Evolutionary conservation across 2,329 filamentous ascomycete species (phyloP).

Genomic region (Juglanconis sp.): DNA sequence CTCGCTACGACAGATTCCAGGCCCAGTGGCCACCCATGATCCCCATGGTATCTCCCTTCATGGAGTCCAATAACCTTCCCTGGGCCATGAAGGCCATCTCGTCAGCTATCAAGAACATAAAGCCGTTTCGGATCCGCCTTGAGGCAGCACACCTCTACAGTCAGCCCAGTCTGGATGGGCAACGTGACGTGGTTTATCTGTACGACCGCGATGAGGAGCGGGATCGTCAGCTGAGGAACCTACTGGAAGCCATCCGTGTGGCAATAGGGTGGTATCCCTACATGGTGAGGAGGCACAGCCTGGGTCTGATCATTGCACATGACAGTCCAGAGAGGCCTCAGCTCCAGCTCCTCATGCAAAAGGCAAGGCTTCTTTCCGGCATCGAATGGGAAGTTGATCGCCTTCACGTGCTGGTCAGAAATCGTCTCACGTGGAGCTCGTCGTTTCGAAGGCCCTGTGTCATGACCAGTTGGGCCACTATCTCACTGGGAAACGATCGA

Average conservation of each 20-base stretch:
- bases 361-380: conserved; percentile 45
- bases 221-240: conserved; percentile 24
- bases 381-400: conserved; percentile 46
- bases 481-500: conserved; percentile 32
- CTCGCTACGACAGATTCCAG: conserved; percentile 60
- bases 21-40: conserved; percentile 64
- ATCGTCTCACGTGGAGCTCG: conserved; percentile 17
- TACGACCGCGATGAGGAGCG: conserved; percentile 27
- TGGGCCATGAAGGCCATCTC: conserved; percentile 39
- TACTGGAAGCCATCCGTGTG: conserved; percentile 34
- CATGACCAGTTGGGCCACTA: conserved; percentile 57
- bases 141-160: conserved; percentile 38
- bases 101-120: conserved; percentile 27
- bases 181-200: conserved; percentile 49
- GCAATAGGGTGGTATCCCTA: conserved; percentile 26
- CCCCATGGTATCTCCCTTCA: conserved; percentile 66
- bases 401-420: conserved; percentile 52
- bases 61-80: conserved; percentile 43
- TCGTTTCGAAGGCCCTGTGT: conserved; percentile 29
- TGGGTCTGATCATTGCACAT: conserved; percentile 46
- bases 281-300: conserved; percentile 13
- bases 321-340: conserved; percentile 45
- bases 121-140: conserved; percentile 32
- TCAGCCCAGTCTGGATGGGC: conserved; percentile 38
- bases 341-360: conserved; percentile 51